Percentiles rank a stretch among this genome's conserved stretches.
These are phyloP conservation scores for Ascomycota sp. DNA, from an alignment of 2,329 filamentous ascomycete species.

Conservation along the genomic window DNA sequence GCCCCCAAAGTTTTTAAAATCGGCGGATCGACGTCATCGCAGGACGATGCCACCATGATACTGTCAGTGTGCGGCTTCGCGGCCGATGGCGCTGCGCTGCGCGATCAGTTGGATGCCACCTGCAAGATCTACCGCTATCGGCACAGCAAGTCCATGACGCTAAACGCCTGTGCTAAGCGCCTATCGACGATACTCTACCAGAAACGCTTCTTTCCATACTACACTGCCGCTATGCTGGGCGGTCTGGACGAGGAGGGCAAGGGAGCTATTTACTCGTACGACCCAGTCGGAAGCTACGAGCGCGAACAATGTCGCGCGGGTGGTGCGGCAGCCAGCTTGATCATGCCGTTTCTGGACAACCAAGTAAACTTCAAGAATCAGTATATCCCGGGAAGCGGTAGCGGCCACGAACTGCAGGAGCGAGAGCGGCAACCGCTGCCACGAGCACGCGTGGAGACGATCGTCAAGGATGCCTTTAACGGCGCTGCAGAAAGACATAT, in stretches of 20 bases:
- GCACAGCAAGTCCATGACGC: slow-evolving; percentile 88
- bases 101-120: slow-evolving; percentile 80
- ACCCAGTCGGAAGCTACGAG: slow-evolving; percentile 95
- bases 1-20: slow-evolving; percentile 95
- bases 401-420: slow-evolving; percentile 61
- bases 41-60: slow-evolving; percentile 69
- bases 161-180: slow-evolving; percentile 85
- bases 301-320: slow-evolving; percentile 88
- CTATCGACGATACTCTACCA: slow-evolving; percentile 88
- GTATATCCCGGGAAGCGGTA: slow-evolving; percentile 71
- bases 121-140: slow-evolving; percentile 99
- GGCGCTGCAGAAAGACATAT: slow-evolving; percentile 97
- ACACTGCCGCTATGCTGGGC: slow-evolving; percentile 83
- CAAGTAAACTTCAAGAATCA: slow-evolving; percentile 99
- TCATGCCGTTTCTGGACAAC: slow-evolving; percentile 98
- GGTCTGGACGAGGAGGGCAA: slow-evolving; percentile 87
- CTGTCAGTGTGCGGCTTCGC: slow-evolving; percentile 91
- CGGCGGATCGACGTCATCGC: slow-evolving; percentile 70
- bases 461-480: slow-evolving; percentile 95
- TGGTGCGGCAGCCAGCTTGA: slow-evolving; percentile 78
- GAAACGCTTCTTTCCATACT: slow-evolving; percentile 99
- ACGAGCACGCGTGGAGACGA: slow-evolving; percentile 53
- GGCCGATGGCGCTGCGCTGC: slow-evolving; percentile 81
- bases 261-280: slow-evolving; percentile 91
- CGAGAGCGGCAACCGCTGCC: slow-evolving; percentile 50